phyloP scores from a whole-genome alignment of 768 basidiomycete species.

The Mycena galericulata region DNA sequence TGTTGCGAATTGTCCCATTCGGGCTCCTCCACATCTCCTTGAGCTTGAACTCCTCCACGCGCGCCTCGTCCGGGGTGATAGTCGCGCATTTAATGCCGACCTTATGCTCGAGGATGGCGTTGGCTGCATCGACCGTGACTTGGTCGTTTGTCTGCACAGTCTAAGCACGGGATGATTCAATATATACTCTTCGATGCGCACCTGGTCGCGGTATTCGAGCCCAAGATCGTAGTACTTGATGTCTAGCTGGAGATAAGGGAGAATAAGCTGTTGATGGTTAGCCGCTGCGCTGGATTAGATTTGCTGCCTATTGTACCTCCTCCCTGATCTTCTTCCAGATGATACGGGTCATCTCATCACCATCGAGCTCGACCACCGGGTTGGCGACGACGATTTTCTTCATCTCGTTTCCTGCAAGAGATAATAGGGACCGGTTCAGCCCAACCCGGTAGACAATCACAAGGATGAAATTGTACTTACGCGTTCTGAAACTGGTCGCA shows the following conservation, averaged over 20 bases:
- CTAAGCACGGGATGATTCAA: not conserved
- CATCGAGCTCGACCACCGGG: constrained; percentile 95
- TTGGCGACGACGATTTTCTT: constrained; percentile 85
- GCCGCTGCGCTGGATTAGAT: constrained; percentile 1
- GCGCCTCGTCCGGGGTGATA: constrained; percentile 97
- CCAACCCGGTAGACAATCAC: constrained; percentile 17
- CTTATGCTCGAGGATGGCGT: constrained; percentile 93
- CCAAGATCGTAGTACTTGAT: constrained; percentile 99
- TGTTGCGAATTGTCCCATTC: constrained; percentile 98
- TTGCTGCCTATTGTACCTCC: constrained; percentile 65
- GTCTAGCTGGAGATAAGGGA: constrained; percentile 94
- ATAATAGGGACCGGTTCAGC: not conserved
- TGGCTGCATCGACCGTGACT: constrained; percentile 92
- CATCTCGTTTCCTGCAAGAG: constrained; percentile 38
- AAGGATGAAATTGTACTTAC: constrained; percentile 10
- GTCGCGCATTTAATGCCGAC: constrained; percentile 99
- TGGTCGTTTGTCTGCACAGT: constrained; percentile 84
- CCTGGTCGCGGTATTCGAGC: constrained; percentile 91
- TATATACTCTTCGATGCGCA: constrained; percentile 47
- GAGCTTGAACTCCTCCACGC: constrained; percentile 96
- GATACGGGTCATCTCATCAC: constrained; percentile 99
- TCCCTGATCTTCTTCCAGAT: constrained; percentile 99
- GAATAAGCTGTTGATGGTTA: constrained; percentile 76
- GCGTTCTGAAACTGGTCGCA: constrained; percentile 16
- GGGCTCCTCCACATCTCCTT: constrained; percentile 99